Evolutionary conservation across 2,329 filamentous ascomycete genomes (phyloP), one percentile per base, ranked within the genome.

Genomic region (Cercospora canescens): DNA sequence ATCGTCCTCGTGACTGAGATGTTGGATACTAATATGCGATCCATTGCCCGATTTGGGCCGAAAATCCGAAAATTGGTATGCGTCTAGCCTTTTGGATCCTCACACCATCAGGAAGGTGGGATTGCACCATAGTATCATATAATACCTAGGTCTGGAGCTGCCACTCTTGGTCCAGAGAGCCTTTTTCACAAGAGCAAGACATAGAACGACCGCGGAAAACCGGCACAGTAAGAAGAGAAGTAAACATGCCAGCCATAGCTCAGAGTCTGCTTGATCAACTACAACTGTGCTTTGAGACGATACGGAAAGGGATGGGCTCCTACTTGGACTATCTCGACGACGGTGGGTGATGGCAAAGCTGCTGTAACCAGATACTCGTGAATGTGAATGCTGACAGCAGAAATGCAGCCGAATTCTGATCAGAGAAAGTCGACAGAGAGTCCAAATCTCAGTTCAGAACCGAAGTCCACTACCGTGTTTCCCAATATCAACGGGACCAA

Each of bases 181-280:
- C 28, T 35, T 35, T 7, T 35, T 56, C 28, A 56, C 32, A 9
- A 56, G 11, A 7, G 14, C 52, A 24, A 24, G 30, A 6, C 45
- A 16, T 5, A 28, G 45, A 52, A n/a, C 12, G n/a, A 32, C 30
- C 24, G 30, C 30, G 35, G 35, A 30, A 28, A 35, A 21, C n/a
- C 52, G 8, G 30, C 12, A 35, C 12, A 35, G n/a, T 12, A 56
- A 11, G 30, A 2, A 35, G 52, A 48, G 28, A 18, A 48, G 26
- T 39, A 34, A 60, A 60, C 16, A 60, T 60, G 57, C 57, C 57
- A 32, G 57, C 34, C 14, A 28, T 48, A 14, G 57, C 57, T 30
- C 57, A 60, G 39, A 60, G 37, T 60, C 35, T 60, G 57, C 57
- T 60, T 30, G 37, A 41, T 48, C 57, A 48, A 34, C 14, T 60